phyloP scores from a whole-genome alignment of 371 early-diverging fungal genomes.

The Apophysomyces variabilis region DNA sequence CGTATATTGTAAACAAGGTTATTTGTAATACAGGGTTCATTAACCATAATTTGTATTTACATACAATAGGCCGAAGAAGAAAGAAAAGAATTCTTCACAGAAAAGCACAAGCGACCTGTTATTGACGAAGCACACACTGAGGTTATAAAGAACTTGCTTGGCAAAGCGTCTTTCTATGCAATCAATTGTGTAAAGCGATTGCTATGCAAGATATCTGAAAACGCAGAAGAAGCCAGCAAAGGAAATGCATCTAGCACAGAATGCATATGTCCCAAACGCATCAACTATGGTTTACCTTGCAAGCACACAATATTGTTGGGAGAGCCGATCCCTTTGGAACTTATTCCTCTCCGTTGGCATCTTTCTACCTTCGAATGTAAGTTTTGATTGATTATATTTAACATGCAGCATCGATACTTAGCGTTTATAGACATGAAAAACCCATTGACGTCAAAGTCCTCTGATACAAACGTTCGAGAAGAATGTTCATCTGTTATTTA shows the following conservation, averaged over 20 bases:
- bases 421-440: not conserved
- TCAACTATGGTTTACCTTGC: slow-evolving; percentile 4
- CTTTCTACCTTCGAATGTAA: not conserved
- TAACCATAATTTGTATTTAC: not conserved
- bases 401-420: not conserved
- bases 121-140: no score
- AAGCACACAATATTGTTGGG: not conserved
- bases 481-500: not conserved
- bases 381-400: not conserved
- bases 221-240: not conserved
- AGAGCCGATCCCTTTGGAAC: not conserved
- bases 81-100: not conserved
- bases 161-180: not conserved
- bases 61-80: slow-evolving; percentile 6
- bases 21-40: no score
- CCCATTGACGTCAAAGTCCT: not conserved
- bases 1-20: not conserved
- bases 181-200: not conserved
- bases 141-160: not conserved
- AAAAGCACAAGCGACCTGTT: not conserved
- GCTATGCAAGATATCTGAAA: not conserved
- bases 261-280: not conserved
- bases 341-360: not conserved
- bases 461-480: not conserved
- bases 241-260: not conserved